These are phyloP conservation scores for Lachnellula arida DNA, from an alignment of 2,329 filamentous ascomycete genomes.

Conservation along the genomic window DNA sequence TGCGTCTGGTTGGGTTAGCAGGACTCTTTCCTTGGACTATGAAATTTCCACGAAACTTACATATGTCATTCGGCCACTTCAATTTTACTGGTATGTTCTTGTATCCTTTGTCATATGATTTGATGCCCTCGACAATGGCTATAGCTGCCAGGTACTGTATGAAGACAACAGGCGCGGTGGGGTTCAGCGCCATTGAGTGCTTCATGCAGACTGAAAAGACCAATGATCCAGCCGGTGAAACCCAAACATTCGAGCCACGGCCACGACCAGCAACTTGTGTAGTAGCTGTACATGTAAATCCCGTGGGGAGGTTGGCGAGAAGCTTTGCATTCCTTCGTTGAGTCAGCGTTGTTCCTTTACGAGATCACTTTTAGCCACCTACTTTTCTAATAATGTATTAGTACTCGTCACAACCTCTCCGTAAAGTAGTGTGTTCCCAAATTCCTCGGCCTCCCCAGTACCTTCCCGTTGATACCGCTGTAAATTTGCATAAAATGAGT, in stretches of 20 bases:
- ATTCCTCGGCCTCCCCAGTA: slow-evolving; percentile 54
- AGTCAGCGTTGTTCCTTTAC: slow-evolving; percentile 9
- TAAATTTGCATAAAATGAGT: slow-evolving; percentile 70
- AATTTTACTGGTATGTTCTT: slow-evolving; percentile 72
- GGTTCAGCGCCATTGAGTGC: slow-evolving; percentile 69
- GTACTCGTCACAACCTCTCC: slow-evolving; percentile 92
- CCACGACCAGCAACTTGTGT: slow-evolving; percentile 85
- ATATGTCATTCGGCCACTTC: slow-evolving; percentile 98
- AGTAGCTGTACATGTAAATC: slow-evolving; percentile 84
- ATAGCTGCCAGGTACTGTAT: slow-evolving; percentile 90
- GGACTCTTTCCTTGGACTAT: not conserved
- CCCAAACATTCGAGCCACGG: slow-evolving; percentile 89
- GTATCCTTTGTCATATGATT: slow-evolving; percentile 73
- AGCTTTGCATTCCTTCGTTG: slow-evolving; percentile 65
- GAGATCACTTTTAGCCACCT: slow-evolving; percentile 20
- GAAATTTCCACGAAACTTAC: slow-evolving; percentile 37
- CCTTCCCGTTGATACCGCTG: slow-evolving; percentile 55
- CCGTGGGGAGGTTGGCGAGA: slow-evolving; percentile 69
- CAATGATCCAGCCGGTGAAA: slow-evolving; percentile 79
- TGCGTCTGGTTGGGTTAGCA: slow-evolving; percentile 45
- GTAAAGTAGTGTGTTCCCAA: slow-evolving; percentile 77
- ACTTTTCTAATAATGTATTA: slow-evolving; percentile 89
- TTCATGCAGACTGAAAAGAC: slow-evolving; percentile 87
- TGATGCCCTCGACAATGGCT: slow-evolving; percentile 79
- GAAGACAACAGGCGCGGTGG: slow-evolving; percentile 78